Base-by-base conservation (phyloP, 257 asterid species). In the Nicotiana attenuata region DNA sequence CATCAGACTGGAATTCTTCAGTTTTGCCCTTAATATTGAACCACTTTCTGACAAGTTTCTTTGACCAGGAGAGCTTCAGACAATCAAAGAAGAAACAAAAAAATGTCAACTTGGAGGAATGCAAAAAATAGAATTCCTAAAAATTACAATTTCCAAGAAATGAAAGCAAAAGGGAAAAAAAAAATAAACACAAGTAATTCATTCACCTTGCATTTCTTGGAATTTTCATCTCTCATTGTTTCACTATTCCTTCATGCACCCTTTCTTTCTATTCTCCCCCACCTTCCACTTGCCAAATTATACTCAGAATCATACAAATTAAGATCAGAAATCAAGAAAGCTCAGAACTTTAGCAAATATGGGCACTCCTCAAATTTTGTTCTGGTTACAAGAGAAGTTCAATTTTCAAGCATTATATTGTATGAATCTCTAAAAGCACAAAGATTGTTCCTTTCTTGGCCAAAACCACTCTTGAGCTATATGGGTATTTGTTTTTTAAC, bases 21-120 rank as follows among this genome's bases (percentile, higher is more conserved):
- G 88, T 86, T 87, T 92, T 96, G 80, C 93, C 90, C 86, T 92
- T 96, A 91, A 93, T 85, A 83, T 89, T 94, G 94, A 96, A 93
- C 97, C 93, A 92, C 82, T 89, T 96, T 76, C 94, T 88, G 69
- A 96, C 86, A 88, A 96, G 88, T 86, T 84, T 94, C 92, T 90
- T 94, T 19, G 99, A 86, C 99, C 99, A 96, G 20, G 99, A 96
- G 86, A 96, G 92, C 99, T 96, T 82, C 90, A 90, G 63, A 41
- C 84, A 85, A 85, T 86, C 78, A 33, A 63, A 50, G 64, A 5
- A 35, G 84, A 85, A 82, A 69, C 60, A 82, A 84, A 56, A 71
- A 84, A 24, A 50, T 73, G 55, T 91, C 90, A 91, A 65, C 65
- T 69, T 64, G 83, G 45, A 80, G 61, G 59, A 66, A 73, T 73